Conservation (phyloP, 2,329 filamentous ascomycete species). For the Fusarium sp. region DNA sequence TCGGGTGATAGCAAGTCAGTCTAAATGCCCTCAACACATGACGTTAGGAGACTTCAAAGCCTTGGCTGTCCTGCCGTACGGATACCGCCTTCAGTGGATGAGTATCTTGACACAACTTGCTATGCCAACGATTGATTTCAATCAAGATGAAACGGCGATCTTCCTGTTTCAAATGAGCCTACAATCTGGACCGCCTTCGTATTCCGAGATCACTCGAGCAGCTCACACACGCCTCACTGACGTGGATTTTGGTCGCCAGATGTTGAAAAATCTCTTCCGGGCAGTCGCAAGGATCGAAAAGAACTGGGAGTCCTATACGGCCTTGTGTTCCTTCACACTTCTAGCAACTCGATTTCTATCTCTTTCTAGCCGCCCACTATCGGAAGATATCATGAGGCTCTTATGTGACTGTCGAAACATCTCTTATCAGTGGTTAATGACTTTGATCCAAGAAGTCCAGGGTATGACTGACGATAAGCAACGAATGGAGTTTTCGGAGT, state of each 20-base stretch:
- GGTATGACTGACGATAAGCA: slow-evolving; percentile 10
- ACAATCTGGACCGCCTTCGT: slow-evolving; percentile 29
- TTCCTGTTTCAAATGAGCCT: slow-evolving; percentile 42
- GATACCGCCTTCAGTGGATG: slow-evolving; percentile 39
- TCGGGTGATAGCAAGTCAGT: slow-evolving; percentile 63
- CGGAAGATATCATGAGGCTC: background rate
- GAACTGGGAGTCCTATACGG: slow-evolving; percentile 43
- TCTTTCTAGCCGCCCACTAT: background rate
- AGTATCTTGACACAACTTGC: slow-evolving; percentile 41
- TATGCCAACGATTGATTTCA: slow-evolving; percentile 43
- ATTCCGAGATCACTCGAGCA: background rate
- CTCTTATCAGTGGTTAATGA: slow-evolving; percentile 27
- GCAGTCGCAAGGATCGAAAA: slow-evolving; percentile 21
- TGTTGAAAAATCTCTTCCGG: slow-evolving; percentile 3
- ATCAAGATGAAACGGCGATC: slow-evolving; percentile 33
- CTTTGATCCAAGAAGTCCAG: slow-evolving; percentile 5
- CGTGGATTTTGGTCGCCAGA: slow-evolving; percentile 6
- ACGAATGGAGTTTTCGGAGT: slow-evolving; percentile 17
- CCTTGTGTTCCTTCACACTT: slow-evolving; percentile 34
- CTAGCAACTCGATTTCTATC: slow-evolving; percentile 38
- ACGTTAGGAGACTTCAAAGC: slow-evolving; percentile 66
- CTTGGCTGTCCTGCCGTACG: slow-evolving; percentile 27
- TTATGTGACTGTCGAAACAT: slow-evolving; percentile 12
- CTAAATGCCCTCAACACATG: slow-evolving; percentile 61
- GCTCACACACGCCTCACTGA: slow-evolving; percentile 18